Conservation (phyloP, 2,329 filamentous ascomycete species). For the Magnaporthiopsis rhizophila region DNA sequence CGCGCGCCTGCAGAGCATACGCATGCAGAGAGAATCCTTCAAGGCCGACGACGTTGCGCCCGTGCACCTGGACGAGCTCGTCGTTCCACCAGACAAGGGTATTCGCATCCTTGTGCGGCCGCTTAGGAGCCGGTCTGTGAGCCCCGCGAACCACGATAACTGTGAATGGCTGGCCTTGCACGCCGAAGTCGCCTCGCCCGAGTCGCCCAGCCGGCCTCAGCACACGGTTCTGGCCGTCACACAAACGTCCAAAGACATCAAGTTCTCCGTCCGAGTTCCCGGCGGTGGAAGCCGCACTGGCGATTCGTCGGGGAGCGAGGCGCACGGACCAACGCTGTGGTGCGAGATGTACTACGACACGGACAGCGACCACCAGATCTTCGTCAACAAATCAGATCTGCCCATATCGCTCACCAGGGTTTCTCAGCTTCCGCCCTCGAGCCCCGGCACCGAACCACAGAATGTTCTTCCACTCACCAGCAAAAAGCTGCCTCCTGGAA, state of each 20-base stretch:
- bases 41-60: conserved; percentile 29
- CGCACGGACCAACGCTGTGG: conserved; percentile 42
- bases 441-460: conserved; percentile 22
- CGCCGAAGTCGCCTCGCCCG: conserved; percentile 39
- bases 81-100: conserved; percentile 36
- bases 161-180: conserved; percentile 49
- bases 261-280: conserved; percentile 50
- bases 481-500: conserved; percentile 43
- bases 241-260: conserved; percentile 52
- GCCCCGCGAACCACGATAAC: conserved; percentile 44
- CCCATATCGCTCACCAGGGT: conserved; percentile 42
- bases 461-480: conserved; percentile 31
- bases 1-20: conserved; percentile 36
- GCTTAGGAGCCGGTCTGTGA: conserved; percentile 44
- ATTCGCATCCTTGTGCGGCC: conserved; percentile 51
- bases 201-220: conserved; percentile 35
- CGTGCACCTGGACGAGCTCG: conserved; percentile 46
- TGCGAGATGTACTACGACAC: conserved; percentile 55
- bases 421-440: conserved; percentile 31
- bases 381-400: conserved; percentile 46
- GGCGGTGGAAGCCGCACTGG: conserved; percentile 23
- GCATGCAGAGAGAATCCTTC: conserved; percentile 31
- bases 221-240: conserved; percentile 52
- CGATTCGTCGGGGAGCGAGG: conserved; percentile 18
- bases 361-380: conserved; percentile 48